Evolutionary conservation across 2,329 filamentous ascomycete species (phyloP), one percentile per base, ranked within the genome.

Genomic region (Neonectria faginata): DNA sequence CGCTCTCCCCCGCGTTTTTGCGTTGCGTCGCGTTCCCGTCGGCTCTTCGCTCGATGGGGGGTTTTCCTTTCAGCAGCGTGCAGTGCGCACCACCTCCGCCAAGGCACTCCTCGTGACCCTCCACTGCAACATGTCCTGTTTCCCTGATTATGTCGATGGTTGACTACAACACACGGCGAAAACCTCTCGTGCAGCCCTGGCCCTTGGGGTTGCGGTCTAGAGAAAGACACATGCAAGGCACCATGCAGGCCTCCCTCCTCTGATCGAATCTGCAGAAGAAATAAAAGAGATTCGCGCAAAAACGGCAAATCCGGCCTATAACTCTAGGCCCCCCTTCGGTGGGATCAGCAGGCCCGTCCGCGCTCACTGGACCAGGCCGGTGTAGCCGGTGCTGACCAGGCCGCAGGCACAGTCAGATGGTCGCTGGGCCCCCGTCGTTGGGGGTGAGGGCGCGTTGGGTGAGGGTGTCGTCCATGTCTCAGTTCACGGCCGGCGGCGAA

Each of bases 401-500:
- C 31, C 61, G 58, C 20, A 27, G 61, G 59, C 65, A 73, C 70
- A 76, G 74, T 76, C 74, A 76, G 72, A 76, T 76, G 74, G 70
- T 65, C 66, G 56, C 53, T 50, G 44, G 48, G 57, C 45, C 27
- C 59, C 27, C 59, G 25, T 67, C 60, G 62, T 25, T 25, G 25
- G 6, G 25, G 25, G 25, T 25, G 25, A 25, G 5, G 25, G 25
- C 25, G 5, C 5, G 25, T 25, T 25, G 25, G 25, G 25, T 67
- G 69, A 67, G 75, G 74, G 74, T 76, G 73, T 69, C 57, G 62
- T 65, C 65, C 59, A 47, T 75, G 74, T 76, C 75, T 76, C 70
- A 75, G 68, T 52, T 54, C 60, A 36, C 51, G 58, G 53, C 54
- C 57, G 51, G 25, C 25, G 25, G 25, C 25, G 25, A 25, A 25